Base-by-base conservation (phyloP, 805 yeast species). In the Kodamaea leandrae region DNA sequence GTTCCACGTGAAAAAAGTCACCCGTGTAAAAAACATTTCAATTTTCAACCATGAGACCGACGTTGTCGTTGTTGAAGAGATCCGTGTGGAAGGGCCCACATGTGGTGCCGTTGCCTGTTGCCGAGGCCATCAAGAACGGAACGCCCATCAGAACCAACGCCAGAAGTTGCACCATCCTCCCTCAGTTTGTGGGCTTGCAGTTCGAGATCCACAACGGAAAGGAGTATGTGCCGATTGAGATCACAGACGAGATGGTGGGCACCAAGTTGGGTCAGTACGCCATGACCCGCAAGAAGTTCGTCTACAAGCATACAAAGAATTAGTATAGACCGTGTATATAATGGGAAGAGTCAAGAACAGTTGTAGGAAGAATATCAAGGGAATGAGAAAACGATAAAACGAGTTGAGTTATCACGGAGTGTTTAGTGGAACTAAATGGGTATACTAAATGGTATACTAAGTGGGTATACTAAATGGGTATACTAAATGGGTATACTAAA, bases 131-230 rank as follows among this genome's bases (percentile, higher is more conserved):
- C 45, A 78, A 80, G 49, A 82, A 82, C 40, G 86, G 86, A 14
- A 76, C 86, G 2, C 96, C 98, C 3, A 86, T 93, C 46, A 77
- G 96, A 67, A 93, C 99, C n/a, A 87, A 89, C 54, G 96, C 97
- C 32, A 78, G 99, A 61, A 71, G 91, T 25, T 93, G 98, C 58
- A 93, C 98, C 14, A 86, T 93, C 41, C 69, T 93, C 37, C 99
- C 99, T 15, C 95, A 88, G 60, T 91, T 93, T 65, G 96, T 93
- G 24, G 99, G 99, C 4, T 71, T 93, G 42, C 84, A 82, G 53
- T 93, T 93, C 63, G 96, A 93, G 64, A 86, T 93, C 25, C 99
- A 93, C 66, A 93, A 93, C 64, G 99, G 99, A 20, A 86, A 84
- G 58, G 95, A 88, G 52, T 93, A 90, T 58, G 95, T 89, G 28